These are phyloP conservation scores for Intubia oerlemansii DNA, from an alignment of 2,329 filamentous ascomycete genomes.

Conservation along the genomic window DNA sequence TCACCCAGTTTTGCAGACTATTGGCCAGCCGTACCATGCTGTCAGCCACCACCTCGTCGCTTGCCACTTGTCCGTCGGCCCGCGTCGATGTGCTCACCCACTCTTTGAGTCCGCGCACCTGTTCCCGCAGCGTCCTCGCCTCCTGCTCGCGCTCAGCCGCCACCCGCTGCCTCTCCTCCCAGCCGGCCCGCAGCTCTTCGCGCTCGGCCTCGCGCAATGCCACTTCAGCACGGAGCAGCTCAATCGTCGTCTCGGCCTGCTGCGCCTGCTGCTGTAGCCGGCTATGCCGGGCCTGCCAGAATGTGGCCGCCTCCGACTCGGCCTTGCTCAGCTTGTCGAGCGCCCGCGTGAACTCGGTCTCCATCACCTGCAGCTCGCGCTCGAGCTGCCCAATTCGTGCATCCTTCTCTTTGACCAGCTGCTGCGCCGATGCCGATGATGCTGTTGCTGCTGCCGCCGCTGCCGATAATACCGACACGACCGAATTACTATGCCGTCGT, in stretches of 20 bases:
- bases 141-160: constrained; percentile 32
- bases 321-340: constrained; percentile 29
- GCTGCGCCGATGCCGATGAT: constrained; percentile 10
- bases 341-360: constrained; percentile 29
- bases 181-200: constrained; percentile 26
- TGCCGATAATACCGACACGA: constrained; percentile 2
- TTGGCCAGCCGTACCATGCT: constrained; percentile 40
- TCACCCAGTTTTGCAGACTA: constrained; percentile 53
- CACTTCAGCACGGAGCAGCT: constrained; percentile 26
- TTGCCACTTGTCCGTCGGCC: constrained; percentile 38
- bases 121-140: constrained; percentile 28
- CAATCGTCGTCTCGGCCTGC: constrained; percentile 29
- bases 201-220: constrained; percentile 24
- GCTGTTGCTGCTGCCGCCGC: constrained; percentile 6
- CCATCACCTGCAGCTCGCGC: constrained; percentile 28
- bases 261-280: constrained; percentile 25
- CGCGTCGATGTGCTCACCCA: constrained; percentile 48
- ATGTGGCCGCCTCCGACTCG: constrained; percentile 32
- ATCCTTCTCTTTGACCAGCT: constrained; percentile 24
- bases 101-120: constrained; percentile 47
- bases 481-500: constrained; percentile 3
- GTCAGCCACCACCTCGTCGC: constrained; percentile 45
- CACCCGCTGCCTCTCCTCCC: constrained; percentile 23
- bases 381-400: constrained; percentile 29
- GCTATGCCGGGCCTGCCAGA: constrained; percentile 34